phyloP scores from a whole-genome alignment of 2,329 filamentous ascomycete genomes.

The Penicillium sp. region DNA sequence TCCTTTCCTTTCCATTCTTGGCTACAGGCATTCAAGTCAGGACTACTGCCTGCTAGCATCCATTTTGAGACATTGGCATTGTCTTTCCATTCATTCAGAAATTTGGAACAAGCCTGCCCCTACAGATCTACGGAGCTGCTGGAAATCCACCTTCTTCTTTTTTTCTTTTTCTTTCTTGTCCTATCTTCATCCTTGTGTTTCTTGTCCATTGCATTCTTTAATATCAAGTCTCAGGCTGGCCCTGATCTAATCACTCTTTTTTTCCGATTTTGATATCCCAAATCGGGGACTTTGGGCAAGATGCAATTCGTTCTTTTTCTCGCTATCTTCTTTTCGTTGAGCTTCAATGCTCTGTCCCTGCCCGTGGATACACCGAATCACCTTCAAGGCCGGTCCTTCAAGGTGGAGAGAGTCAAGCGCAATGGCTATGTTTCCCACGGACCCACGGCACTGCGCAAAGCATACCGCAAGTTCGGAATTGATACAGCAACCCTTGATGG shows the following conservation, averaged over 20 bases:
- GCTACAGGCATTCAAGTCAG: constrained; percentile 14
- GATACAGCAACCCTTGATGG: constrained; percentile 41
- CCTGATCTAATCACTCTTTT: constrained; percentile 17
- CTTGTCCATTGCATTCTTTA: neutral
- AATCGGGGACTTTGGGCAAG: constrained; percentile 4
- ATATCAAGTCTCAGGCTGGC: constrained; percentile 5
- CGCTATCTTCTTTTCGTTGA: constrained; percentile 30
- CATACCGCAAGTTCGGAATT: constrained; percentile 67
- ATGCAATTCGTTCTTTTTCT: constrained; percentile 32
- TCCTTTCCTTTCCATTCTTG: constrained; percentile 3
- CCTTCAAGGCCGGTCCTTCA: constrained; percentile 52
- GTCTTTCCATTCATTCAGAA: constrained; percentile 1
- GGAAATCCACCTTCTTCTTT: neutral
- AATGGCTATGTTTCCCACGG: constrained; percentile 58
- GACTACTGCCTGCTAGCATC: constrained; percentile 14
- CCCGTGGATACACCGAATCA: constrained; percentile 27
- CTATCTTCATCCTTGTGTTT: neutral
- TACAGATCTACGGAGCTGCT: neutral
- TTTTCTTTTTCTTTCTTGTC: neutral
- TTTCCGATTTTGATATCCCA: constrained; percentile 1
- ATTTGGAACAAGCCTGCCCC: neutral
- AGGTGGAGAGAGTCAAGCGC: constrained; percentile 58
- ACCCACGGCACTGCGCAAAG: constrained; percentile 60
- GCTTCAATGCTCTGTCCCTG: constrained; percentile 32
- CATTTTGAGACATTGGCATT: constrained; percentile 9